Evolutionary conservation across 129 eudicot species (phyloP), one percentile per base, ranked within the genome.

Genomic region (Flaveria sonorensis): DNA sequence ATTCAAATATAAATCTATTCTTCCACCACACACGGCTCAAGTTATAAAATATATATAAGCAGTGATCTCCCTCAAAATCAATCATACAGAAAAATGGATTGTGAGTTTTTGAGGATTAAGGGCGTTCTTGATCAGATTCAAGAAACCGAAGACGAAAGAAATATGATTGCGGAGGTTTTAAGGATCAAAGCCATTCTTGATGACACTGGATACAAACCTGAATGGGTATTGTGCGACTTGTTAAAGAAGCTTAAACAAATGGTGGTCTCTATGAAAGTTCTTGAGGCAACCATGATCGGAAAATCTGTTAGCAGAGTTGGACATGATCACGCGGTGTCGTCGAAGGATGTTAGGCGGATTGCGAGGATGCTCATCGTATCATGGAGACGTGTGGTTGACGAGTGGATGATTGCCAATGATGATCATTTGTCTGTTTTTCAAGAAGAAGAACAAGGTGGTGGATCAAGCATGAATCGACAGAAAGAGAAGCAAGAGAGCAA

Each of bases 261-360:
- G 39, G 28, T 2, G 73, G 47, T 69, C 2, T 69, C 73, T 9
- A 23, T 69, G 1, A 19, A 69, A 46, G 47, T 21, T 43, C 57
- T 69, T 3, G 21, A 69, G 57, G 39, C 13, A 69, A 69, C 73
- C 12, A 45, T 20, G 56, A 68, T 68, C 2, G 57, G 73, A 23
- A 69, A 21, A 45, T 10, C 73, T 11, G 57, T 69, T 6, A 19
- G 6, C 15, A 26, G 32, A 8, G 40, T 20, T 69, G 10, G 3
- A 69, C 46, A 69, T 30, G 36, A 30, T 4, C 73, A 45, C 11
- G 13, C 40, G 6, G 36, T 30, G 36, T 30, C 36, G 3, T 69
- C 57, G 1, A 13, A 14, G 24, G 14, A 18, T 16, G 20, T 69
- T 23, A 13, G 73, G n/a, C 56, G 10, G 12, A 12, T 2, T 21